phyloP scores from a whole-genome alignment of 306 rosid species.

The Cicer arietinum region DNA sequence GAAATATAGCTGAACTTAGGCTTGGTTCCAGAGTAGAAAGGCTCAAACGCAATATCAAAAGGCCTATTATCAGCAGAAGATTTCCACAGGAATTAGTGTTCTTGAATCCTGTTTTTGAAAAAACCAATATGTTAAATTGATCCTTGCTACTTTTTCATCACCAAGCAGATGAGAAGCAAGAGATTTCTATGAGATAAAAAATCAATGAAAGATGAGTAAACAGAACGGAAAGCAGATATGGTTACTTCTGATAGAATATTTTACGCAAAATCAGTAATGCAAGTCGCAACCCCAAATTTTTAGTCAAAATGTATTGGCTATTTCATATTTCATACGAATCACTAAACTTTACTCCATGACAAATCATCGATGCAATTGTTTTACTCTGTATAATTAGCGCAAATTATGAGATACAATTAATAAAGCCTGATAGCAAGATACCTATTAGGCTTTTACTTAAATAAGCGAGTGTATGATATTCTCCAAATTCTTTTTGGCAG shows the following conservation, averaged over 20 bases:
- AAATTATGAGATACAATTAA: slow-evolving; percentile 17
- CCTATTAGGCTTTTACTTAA: slow-evolving; percentile 4
- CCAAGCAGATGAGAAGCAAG: slow-evolving; percentile 32
- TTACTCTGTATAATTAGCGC: slow-evolving; percentile 1
- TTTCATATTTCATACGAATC: slow-evolving; percentile 32
- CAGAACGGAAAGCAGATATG: slow-evolving; percentile 37
- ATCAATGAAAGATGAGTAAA: slow-evolving; percentile 44
- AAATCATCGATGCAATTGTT: slow-evolving; percentile 17
- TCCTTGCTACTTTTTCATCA: slow-evolving; percentile 36
- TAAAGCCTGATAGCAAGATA: not conserved
- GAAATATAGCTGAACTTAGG: slow-evolving; percentile 48
- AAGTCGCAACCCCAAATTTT: slow-evolving; percentile 28
- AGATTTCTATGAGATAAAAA: slow-evolving; percentile 40
- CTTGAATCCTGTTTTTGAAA: slow-evolving; percentile 34
- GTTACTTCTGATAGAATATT: slow-evolving; percentile 38
- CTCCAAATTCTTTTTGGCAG: slow-evolving; percentile 30
- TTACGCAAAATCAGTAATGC: slow-evolving; percentile 38
- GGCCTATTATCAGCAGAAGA: slow-evolving; percentile 47
- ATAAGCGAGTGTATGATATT: not conserved
- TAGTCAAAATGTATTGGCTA: slow-evolving; percentile 36
- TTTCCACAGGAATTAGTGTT: slow-evolving; percentile 45
- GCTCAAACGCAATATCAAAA: slow-evolving; percentile 47
- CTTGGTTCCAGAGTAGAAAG: slow-evolving; percentile 56
- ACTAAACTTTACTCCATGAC: not conserved
- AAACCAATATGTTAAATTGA: slow-evolving; percentile 2